phyloP scores from a whole-genome alignment of 179 eudicot species.

The Sideroxylon spinosum region DNA sequence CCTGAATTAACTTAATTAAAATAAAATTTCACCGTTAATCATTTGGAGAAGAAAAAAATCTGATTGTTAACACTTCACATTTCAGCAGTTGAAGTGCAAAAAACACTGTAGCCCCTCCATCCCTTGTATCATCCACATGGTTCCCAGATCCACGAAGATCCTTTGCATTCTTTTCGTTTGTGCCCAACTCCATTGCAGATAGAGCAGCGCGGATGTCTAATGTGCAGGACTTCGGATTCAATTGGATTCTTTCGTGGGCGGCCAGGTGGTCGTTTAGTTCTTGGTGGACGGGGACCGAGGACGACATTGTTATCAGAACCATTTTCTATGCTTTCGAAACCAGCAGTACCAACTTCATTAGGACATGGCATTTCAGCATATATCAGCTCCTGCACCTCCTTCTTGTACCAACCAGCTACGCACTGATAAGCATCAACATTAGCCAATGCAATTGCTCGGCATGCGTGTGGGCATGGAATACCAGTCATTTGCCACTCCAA shows the following conservation, averaged over 20 bases:
- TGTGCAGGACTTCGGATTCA: not conserved
- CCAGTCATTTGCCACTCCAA: slow-evolving; percentile 25
- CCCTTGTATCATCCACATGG: not conserved
- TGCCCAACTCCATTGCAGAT: slow-evolving; percentile 17
- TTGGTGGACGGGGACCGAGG: slow-evolving; percentile 4
- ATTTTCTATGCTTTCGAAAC: not conserved
- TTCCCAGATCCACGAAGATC: not conserved
- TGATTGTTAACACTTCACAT: no score
- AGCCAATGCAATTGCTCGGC: slow-evolving; percentile 13
- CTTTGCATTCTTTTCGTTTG: slow-evolving; percentile 12
- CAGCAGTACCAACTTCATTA: not conserved
- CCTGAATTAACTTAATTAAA: no score
- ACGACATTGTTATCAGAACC: not conserved
- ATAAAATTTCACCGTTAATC: no score
- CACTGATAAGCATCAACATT: slow-evolving; percentile 12
- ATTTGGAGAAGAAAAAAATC: no score
- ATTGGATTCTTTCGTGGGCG: slow-evolving; percentile 16
- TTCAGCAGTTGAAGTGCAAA: no score
- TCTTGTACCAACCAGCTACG: slow-evolving; percentile 15
- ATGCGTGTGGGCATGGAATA: slow-evolving; percentile 20
- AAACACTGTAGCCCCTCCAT: not conserved
- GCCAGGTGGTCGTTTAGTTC: slow-evolving; percentile 11
- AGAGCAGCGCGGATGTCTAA: slow-evolving; percentile 8
- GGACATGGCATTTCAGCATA: slow-evolving; percentile 14
- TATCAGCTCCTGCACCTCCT: slow-evolving; percentile 14